These are phyloP conservation scores for Ceratocystis papillata DNA, from an alignment of 2,329 filamentous ascomycete genomes.

Conservation along the genomic window DNA sequence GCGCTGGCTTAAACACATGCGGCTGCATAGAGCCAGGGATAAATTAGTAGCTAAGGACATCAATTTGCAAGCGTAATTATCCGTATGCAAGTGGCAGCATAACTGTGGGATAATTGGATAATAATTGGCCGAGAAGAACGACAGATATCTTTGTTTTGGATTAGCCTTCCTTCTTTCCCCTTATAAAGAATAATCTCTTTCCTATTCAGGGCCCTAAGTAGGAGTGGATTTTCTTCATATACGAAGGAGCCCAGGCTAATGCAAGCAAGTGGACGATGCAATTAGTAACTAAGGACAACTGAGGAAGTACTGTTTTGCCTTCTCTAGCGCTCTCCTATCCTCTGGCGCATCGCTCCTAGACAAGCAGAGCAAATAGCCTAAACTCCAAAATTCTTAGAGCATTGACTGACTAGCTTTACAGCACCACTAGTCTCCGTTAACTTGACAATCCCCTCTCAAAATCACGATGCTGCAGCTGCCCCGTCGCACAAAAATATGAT, in stretches of 20 bases:
- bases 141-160: not conserved
- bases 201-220: not conserved
- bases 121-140: not conserved
- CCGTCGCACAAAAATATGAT: too few species aligned
- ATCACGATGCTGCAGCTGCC: too few species aligned
- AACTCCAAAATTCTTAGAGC: too few species aligned
- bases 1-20: constrained; percentile 9
- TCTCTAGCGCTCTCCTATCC: not conserved
- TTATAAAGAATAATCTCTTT: not conserved
- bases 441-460: too few species aligned
- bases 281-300: not conserved
- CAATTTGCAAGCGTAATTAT: constrained; percentile 1
- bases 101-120: not conserved
- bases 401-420: too few species aligned
- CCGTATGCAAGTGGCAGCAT: not conserved
- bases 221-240: not conserved
- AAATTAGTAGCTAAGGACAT: constrained; percentile 1
- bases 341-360: not conserved
- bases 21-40: constrained; percentile 2
- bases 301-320: not conserved
- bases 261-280: constrained; percentile 9
- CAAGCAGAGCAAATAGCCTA: not conserved
- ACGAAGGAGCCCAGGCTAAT: constrained; percentile 8
- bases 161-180: not conserved
- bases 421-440: too few species aligned